Evolutionary conservation across 2,329 filamentous ascomycete species (phyloP).

Genomic region (Scolecobasidium constrictum): DNA sequence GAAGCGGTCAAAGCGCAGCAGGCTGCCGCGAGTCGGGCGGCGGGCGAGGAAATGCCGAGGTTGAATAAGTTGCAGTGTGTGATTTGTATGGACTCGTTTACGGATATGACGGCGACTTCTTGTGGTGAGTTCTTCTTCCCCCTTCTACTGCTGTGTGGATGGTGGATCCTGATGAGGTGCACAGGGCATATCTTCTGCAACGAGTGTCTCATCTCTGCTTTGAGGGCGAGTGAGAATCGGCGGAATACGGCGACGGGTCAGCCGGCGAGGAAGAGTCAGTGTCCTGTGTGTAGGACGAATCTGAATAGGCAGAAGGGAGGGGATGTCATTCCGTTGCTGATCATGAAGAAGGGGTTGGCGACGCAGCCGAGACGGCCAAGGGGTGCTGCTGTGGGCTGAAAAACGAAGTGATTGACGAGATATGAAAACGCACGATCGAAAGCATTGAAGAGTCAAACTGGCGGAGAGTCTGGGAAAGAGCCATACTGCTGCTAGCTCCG

Average conservation of each 20-base stretch:
- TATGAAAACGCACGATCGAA: too few relatives aligned
- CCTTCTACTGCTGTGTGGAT: not conserved
- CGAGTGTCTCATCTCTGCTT: slow-evolving; percentile 49
- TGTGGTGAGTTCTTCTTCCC: slow-evolving; percentile 38
- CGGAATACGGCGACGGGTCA: slow-evolving; percentile 25
- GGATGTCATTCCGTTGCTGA: slow-evolving; percentile 31
- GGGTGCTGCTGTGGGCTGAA: too few relatives aligned
- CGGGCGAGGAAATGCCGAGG: slow-evolving; percentile 25
- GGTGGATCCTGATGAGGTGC: slow-evolving; percentile 9
- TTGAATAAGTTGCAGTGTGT: slow-evolving; percentile 46
- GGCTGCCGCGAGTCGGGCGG: slow-evolving; percentile 13
- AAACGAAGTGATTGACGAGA: too few relatives aligned
- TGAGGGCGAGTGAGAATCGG: slow-evolving; percentile 44
- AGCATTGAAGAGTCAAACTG: too few relatives aligned
- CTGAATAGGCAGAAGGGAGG: slow-evolving; percentile 23
- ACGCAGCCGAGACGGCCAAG: slow-evolving; percentile 25
- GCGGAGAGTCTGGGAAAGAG: too few relatives aligned
- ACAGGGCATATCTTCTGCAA: slow-evolving; percentile 55
- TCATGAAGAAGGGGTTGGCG: slow-evolving; percentile 28
- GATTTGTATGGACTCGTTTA: slow-evolving; percentile 52
- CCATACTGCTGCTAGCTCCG: too few relatives aligned
- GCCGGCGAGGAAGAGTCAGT: slow-evolving; percentile 29
- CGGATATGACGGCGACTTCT: slow-evolving; percentile 46
- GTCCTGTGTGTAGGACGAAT: slow-evolving; percentile 38
- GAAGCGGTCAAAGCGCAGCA: slow-evolving; percentile 38